These are phyloP conservation scores for Penicillium palitans DNA, from an alignment of 2,329 filamentous ascomycete genomes.

Conservation along the genomic window DNA sequence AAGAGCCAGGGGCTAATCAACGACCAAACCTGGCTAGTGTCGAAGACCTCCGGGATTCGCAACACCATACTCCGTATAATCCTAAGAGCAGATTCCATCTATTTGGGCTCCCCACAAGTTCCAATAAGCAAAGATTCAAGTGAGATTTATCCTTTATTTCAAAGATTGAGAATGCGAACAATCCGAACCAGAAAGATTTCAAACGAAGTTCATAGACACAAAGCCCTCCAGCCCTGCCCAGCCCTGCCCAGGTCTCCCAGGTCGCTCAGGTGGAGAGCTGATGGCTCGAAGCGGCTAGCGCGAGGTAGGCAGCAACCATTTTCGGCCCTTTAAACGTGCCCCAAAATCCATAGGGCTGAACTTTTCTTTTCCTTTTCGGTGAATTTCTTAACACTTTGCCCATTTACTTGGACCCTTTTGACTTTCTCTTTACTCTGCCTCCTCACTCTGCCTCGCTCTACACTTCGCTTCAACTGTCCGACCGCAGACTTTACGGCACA, in stretches of 20 bases:
- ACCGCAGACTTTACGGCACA: not conserved
- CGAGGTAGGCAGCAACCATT: constrained; percentile 1
- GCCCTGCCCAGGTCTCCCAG: too few relatives aligned
- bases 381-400: not conserved
- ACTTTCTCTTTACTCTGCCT: not conserved
- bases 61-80: too few relatives aligned
- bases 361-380: not conserved
- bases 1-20: not conserved
- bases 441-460: too few relatives aligned
- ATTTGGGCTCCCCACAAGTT: not conserved
- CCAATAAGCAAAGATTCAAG: not conserved
- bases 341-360: not conserved
- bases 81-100: too few relatives aligned
- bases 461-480: not conserved
- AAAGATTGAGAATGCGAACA: not conserved
- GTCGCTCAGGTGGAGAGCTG: not conserved
- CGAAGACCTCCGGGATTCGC: too few relatives aligned
- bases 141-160: not conserved
- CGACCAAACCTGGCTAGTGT: too few relatives aligned
- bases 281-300: not conserved
- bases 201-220: not conserved
- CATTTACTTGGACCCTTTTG: not conserved
- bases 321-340: not conserved
- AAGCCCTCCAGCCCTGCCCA: too few relatives aligned
- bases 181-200: not conserved